These are phyloP conservation scores for Cryptococcus amylolentus DNA, from an alignment of 1,284 basidiomycete species.

Conservation along the genomic window DNA sequence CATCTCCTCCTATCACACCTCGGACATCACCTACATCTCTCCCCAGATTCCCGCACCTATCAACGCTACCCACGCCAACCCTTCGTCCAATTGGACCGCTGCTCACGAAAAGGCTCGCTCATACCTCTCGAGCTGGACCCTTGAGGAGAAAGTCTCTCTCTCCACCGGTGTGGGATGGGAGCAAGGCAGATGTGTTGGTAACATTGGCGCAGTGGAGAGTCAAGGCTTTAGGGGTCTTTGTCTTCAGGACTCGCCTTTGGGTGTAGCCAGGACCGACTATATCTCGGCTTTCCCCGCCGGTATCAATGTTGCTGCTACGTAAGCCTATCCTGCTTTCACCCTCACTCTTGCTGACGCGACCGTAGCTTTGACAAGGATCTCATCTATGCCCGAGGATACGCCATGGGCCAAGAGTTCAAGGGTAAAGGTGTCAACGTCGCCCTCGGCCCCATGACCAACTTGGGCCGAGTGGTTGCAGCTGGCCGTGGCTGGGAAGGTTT, in stretches of 20 bases:
- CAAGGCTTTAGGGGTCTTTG: conserved; percentile 68
- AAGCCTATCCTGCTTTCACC: conserved; percentile 14
- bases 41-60: conserved; percentile 5
- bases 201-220: conserved; percentile 60
- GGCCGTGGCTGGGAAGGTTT: conserved; percentile 86
- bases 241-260: conserved; percentile 55
- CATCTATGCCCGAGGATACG: conserved; percentile 66
- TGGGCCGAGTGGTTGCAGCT: conserved; percentile 59
- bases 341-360: neutral
- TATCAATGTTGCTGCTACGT: conserved; percentile 68
- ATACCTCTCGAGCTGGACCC: conserved; percentile 46
- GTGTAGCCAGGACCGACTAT: conserved; percentile 62
- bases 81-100: conserved; percentile 20
- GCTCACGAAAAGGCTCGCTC: conserved; percentile 43
- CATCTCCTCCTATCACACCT: too few species aligned
- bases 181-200: conserved; percentile 60
- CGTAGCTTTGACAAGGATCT: conserved; percentile 63
- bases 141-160: conserved; percentile 53
- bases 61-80: conserved; percentile 6
- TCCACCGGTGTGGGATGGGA: conserved; percentile 51
- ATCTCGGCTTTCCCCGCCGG: conserved; percentile 69
- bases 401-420: conserved; percentile 72
- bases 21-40: conserved; percentile 5
- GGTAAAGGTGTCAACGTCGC: conserved; percentile 75
- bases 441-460: conserved; percentile 54